Conservation (phyloP, 768 basidiomycete species). For the Boletus patriciae region DNA sequence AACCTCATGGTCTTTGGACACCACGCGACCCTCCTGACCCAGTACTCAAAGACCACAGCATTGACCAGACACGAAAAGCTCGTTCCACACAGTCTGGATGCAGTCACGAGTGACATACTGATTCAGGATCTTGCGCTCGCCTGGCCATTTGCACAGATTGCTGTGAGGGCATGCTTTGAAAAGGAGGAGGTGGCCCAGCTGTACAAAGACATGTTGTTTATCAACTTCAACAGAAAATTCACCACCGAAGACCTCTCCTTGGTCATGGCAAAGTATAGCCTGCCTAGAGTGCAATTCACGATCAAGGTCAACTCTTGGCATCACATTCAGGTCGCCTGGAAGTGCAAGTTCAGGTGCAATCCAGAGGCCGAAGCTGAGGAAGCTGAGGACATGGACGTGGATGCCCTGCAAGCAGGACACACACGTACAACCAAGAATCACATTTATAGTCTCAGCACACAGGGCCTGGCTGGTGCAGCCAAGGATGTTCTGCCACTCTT, state of each 20-base stretch:
- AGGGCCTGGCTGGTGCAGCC: not conserved
- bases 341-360: not conserved
- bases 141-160: not conserved
- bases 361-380: not conserved
- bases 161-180: not conserved
- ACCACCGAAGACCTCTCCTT: not conserved
- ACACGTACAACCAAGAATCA: not conserved
- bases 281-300: not conserved
- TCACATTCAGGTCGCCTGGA: conserved; percentile 8
- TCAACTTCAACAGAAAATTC: conserved; percentile 10
- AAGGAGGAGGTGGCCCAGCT: not conserved
- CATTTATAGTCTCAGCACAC: not conserved
- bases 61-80: not conserved
- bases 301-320: conserved; percentile 1
- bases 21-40: not conserved
- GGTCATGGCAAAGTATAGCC: not conserved
- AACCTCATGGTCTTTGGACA: not conserved
- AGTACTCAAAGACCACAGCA: not conserved
- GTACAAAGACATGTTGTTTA: conserved; percentile 18
- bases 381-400: not conserved
- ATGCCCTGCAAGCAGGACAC: not conserved
- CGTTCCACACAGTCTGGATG: conserved; percentile 4
- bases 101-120: not conserved
- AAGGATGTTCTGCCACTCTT: conserved; percentile 1
- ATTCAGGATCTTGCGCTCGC: not conserved